Evolutionary conservation across 2,329 filamentous ascomycete genomes (phyloP).

Genomic region (Phialophora verrucosa): DNA sequence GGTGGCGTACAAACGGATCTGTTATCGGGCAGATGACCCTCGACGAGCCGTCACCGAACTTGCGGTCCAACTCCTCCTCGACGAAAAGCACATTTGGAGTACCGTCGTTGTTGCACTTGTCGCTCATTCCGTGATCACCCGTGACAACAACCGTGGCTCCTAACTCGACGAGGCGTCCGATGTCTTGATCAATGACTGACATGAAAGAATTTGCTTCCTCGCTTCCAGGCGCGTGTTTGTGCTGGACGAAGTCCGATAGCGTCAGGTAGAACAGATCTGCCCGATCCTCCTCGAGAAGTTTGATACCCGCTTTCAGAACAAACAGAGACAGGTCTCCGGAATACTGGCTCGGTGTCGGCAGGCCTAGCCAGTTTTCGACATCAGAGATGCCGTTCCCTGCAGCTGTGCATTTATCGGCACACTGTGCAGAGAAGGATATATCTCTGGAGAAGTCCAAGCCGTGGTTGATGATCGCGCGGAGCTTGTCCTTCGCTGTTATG

Average conservation of each 20-base stretch:
- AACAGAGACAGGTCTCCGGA: conserved; percentile 53
- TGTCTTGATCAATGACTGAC: conserved; percentile 43
- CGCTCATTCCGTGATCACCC: conserved; percentile 54
- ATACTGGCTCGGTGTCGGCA: conserved; percentile 49
- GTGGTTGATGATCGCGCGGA: conserved; percentile 50
- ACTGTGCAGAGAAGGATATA: conserved; percentile 51
- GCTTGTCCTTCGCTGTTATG: conserved; percentile 54
- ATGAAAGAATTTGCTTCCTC: conserved; percentile 50
- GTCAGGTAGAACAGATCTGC: conserved; percentile 54
- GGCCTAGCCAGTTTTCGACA: conserved; percentile 49
- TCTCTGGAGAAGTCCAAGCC: conserved; percentile 41
- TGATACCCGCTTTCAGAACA: conserved; percentile 53
- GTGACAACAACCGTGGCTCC: conserved; percentile 50
- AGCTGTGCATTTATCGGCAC: conserved; percentile 42
- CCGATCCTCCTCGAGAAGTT: conserved; percentile 48
- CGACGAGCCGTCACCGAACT: conserved; percentile 43
- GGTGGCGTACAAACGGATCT: conserved; percentile 53
- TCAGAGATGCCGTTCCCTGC: conserved; percentile 46
- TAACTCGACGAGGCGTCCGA: conserved; percentile 45
- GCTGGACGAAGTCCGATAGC: conserved; percentile 54
- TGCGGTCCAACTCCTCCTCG: conserved; percentile 46
- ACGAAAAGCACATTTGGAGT: conserved; percentile 50
- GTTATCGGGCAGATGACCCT: conserved; percentile 54
- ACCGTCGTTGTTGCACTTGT: conserved; percentile 46
- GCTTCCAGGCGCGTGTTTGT: conserved; percentile 49